Conservation (phyloP, 2,329 filamentous ascomycete species). For the Penicillium fuscoglaucum region DNA sequence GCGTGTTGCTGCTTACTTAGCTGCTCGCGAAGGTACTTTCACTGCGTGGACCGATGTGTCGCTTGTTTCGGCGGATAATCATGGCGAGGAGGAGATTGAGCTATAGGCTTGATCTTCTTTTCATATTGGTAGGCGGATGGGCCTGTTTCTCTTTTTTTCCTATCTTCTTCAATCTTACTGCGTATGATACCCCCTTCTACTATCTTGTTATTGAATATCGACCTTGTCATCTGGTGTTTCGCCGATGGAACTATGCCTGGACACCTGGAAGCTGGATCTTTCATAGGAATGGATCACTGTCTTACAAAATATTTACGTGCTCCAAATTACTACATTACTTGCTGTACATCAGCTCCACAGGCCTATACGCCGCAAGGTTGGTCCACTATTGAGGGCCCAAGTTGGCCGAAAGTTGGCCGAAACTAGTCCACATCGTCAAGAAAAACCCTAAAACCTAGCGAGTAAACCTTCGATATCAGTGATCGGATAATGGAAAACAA, state of each 20-base stretch:
- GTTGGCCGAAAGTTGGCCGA: background rate
- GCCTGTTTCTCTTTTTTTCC: background rate
- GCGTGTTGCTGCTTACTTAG: conserved; percentile 41
- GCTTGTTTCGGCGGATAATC: conserved; percentile 47
- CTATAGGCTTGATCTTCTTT: conserved; percentile 28
- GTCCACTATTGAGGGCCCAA: too few species aligned
- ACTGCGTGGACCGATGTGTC: conserved; percentile 45
- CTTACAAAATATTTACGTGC: background rate
- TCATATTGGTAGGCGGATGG: background rate
- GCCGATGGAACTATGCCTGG: background rate
- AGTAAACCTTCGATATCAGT: background rate
- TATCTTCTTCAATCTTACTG: background rate
- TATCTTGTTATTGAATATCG: background rate
- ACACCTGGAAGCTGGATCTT: background rate
- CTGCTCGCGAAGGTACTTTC: conserved; percentile 44
- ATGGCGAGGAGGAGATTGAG: conserved; percentile 45
- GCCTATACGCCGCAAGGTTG: background rate
- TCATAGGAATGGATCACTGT: background rate
- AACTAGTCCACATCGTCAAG: background rate
- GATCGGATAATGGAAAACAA: background rate
- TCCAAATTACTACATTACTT: background rate
- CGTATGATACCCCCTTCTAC: conserved; percentile 3
- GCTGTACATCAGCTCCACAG: background rate
- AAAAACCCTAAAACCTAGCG: background rate
- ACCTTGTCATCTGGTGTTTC: background rate